Evolutionary conservation across 805 yeast species (phyloP), one percentile per base, ranked within the genome.

Genomic region (Metschnikowia cubensis): DNA sequence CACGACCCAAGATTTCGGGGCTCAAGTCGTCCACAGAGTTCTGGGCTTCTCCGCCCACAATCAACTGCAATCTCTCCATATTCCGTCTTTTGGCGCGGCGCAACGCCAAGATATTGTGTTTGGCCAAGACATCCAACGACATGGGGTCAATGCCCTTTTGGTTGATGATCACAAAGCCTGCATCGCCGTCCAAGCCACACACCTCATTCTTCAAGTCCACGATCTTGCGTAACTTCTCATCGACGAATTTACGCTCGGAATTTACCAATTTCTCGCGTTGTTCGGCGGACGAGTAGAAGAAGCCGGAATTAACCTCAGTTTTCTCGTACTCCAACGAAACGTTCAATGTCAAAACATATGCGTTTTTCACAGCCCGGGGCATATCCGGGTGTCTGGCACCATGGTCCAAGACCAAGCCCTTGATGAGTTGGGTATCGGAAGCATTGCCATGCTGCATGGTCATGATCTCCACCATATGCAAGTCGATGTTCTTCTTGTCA

Each of bases 371-470:
- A 49, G 83, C 73, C 57, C 84, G 87, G 51, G 99, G 99, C 99
- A 94, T 94, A 70, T 94, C 99, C 42, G 99, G 99, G 75, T 94
- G 99, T 67, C 99, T 83, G 15, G 97, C 97, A 58, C 99, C 99
- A 67, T 94, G 99, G 68, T 94, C 99, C 57, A 94, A 77, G 35
- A 94, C 99, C 59, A 94, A 79, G 42, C 99, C 99, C 60, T 80
- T 83, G 56, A 94, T 76, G 52, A 94, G 82, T 61, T 79, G 77
- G 17, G 98, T 91, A 49, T 91, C 94, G 53, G 84, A 81, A 33
- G 94, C 89, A 35, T 85, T 79, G 58, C 89, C 87, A 64, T 87
- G 92, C 79, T 94, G 97, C 98, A 94, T 95, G 58, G 94, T 84
- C 95, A 94, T 94, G 64, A 94, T 87, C 73, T 94, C 99, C 59